These are phyloP conservation scores for Aspergillus quadricinctus DNA, from an alignment of 2,329 filamentous ascomycete genomes.

Conservation along the genomic window DNA sequence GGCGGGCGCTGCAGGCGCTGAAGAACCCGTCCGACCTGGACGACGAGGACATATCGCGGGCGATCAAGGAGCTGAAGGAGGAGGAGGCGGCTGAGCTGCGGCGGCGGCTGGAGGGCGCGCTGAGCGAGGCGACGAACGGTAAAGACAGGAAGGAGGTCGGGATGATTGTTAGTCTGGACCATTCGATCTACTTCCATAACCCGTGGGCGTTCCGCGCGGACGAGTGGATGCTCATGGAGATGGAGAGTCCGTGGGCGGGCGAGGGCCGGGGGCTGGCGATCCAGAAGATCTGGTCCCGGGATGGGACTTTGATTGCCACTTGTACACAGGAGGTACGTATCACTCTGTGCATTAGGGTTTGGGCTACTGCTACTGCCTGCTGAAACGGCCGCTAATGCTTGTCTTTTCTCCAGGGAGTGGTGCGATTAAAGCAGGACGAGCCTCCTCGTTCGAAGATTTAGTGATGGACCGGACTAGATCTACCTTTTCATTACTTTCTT, in stretches of 20 bases:
- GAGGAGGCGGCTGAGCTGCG: slow-evolving; percentile 40
- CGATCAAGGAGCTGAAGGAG: slow-evolving; percentile 40
- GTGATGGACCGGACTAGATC: not conserved
- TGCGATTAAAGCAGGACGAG: slow-evolving; percentile 44
- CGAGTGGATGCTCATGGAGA: slow-evolving; percentile 49
- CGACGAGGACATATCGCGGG: slow-evolving; percentile 34
- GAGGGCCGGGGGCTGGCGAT: slow-evolving; percentile 46
- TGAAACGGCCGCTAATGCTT: slow-evolving; percentile 10
- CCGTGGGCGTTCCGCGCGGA: slow-evolving; percentile 46
- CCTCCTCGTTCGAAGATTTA: slow-evolving; percentile 30
- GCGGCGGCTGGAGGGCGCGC: slow-evolving; percentile 30
- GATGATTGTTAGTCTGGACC: slow-evolving; percentile 51
- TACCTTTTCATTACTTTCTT: not conserved
- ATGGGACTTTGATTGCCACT: slow-evolving; percentile 46
- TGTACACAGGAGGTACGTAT: slow-evolving; percentile 47
- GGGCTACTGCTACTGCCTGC: not conserved
- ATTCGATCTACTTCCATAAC: slow-evolving; percentile 50
- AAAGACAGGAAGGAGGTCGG: slow-evolving; percentile 37
- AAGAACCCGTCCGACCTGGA: slow-evolving; percentile 44
- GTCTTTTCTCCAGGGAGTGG: slow-evolving; percentile 35
- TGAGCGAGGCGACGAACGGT: slow-evolving; percentile 25
- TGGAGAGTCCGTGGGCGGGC: slow-evolving; percentile 49
- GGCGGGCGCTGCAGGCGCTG: slow-evolving; percentile 36
- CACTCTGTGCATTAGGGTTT: not conserved
- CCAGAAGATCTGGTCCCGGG: slow-evolving; percentile 48